Evolutionary conservation across 352 stramenopile genomes (phyloP).

Genomic region (Pythium coloratum): DNA sequence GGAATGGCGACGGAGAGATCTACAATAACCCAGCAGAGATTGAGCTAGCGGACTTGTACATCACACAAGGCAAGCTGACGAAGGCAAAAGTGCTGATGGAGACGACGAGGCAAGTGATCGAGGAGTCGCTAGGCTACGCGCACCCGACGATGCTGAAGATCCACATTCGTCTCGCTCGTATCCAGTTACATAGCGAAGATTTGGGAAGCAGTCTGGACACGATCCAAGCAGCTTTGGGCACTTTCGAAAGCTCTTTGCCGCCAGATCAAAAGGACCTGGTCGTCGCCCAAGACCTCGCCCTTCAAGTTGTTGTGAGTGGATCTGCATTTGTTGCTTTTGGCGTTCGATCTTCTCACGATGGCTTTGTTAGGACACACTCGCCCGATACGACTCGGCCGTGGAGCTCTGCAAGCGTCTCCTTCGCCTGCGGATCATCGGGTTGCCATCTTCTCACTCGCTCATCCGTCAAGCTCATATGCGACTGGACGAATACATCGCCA

Average conservation of each 20-base stretch:
- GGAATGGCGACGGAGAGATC: slow-evolving; percentile 37
- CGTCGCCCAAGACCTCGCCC: slow-evolving; percentile 34
- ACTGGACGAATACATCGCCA: slow-evolving; percentile 23
- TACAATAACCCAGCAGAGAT: slow-evolving; percentile 53
- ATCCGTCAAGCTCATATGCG: neutral
- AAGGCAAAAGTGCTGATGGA: slow-evolving; percentile 44
- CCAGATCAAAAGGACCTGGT: slow-evolving; percentile 52
- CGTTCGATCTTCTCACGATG: neutral
- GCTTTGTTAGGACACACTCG: slow-evolving; percentile 14
- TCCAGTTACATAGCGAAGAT: slow-evolving; percentile 21
- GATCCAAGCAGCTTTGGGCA: slow-evolving; percentile 22
- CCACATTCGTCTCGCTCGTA: slow-evolving; percentile 36
- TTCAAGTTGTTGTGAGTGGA: slow-evolving; percentile 44
- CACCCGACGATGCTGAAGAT: slow-evolving; percentile 68
- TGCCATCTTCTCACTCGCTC: slow-evolving; percentile 11
- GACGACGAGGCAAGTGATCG: slow-evolving; percentile 31
- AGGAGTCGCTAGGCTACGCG: slow-evolving; percentile 38
- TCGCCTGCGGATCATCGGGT: slow-evolving; percentile 8
- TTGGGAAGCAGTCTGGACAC: slow-evolving; percentile 12
- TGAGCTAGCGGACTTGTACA: slow-evolving; percentile 55
- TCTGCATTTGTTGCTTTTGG: neutral
- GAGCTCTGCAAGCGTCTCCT: slow-evolving; percentile 9
- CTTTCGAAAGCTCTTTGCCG: slow-evolving; percentile 32
- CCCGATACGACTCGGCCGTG: slow-evolving; percentile 10
- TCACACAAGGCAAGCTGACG: slow-evolving; percentile 54